These are phyloP conservation scores for Inga laurina DNA, from an alignment of 306 rosid species.

Conservation along the genomic window DNA sequence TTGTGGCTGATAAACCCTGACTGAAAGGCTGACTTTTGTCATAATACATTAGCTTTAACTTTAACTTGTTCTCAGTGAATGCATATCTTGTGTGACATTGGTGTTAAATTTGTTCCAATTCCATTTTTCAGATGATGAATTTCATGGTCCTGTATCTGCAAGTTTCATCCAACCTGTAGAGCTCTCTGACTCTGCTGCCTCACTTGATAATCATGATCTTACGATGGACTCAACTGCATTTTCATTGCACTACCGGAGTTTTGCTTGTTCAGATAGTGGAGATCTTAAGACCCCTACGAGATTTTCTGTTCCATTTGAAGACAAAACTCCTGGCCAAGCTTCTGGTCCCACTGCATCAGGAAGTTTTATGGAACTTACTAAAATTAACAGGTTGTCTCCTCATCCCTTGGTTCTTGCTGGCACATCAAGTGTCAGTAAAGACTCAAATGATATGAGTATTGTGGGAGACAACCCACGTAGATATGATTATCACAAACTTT, in stretches of 20 bases:
- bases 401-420: slow-evolving; percentile 34
- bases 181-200: slow-evolving; percentile 67
- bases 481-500: slow-evolving; percentile 55
- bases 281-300: slow-evolving; percentile 78
- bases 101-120: background rate
- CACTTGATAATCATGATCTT: slow-evolving; percentile 62
- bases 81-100: background rate
- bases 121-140: slow-evolving; percentile 63
- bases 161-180: slow-evolving; percentile 75
- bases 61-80: background rate
- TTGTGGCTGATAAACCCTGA: background rate
- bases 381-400: slow-evolving; percentile 43
- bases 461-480: slow-evolving; percentile 51
- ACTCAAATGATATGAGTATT: slow-evolving; percentile 80
- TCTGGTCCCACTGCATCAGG: slow-evolving; percentile 45
- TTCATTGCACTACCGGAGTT: slow-evolving; percentile 90
- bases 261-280: slow-evolving; percentile 75
- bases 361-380: slow-evolving; percentile 67
- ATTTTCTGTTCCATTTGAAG: slow-evolving; percentile 48
- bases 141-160: slow-evolving; percentile 81
- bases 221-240: slow-evolving; percentile 93
- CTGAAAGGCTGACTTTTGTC: background rate
- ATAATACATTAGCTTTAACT: background rate
- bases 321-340: slow-evolving; percentile 44
- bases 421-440: slow-evolving; percentile 48